phyloP scores from a whole-genome alignment of 768 basidiomycete species.

The Termitomyces sp. region DNA sequence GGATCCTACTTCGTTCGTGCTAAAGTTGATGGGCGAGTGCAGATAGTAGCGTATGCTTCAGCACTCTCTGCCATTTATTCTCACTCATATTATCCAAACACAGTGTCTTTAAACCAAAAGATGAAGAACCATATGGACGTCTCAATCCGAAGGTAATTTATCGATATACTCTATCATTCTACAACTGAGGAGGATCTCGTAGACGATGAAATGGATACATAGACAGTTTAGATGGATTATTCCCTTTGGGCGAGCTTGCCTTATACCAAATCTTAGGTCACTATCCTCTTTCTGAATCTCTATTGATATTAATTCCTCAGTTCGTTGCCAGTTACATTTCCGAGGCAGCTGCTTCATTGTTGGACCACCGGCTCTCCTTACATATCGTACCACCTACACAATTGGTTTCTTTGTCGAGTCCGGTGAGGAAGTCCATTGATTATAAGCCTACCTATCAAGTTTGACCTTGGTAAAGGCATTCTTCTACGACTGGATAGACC shows the following conservation, averaged over 20 bases:
- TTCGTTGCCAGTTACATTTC: conserved; percentile 65
- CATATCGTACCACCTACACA: conserved; percentile 85
- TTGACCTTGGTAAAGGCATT: conserved; percentile 51
- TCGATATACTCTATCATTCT: not conserved
- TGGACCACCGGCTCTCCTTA: conserved; percentile 68
- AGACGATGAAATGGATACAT: conserved; percentile 90
- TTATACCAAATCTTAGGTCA: conserved; percentile 85
- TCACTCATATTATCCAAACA: not conserved
- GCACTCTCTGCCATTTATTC: not conserved
- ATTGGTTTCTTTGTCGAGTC: conserved; percentile 76
- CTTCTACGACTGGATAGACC: conserved; percentile 90
- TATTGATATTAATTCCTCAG: not conserved
- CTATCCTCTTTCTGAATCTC: conserved; percentile 2
- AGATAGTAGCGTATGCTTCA: conserved; percentile 72
- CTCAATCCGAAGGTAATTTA: conserved; percentile 73
- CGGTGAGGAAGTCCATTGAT: conserved; percentile 31
- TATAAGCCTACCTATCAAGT: not conserved
- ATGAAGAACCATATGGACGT: conserved; percentile 84
- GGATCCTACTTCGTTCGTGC: conserved; percentile 91
- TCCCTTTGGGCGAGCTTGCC: conserved; percentile 83
- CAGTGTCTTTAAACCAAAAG: conserved; percentile 90
- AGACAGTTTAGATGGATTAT: conserved; percentile 86
- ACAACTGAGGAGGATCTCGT: conserved; percentile 1
- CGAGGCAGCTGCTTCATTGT: conserved; percentile 81
- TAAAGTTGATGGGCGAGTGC: conserved; percentile 68